Conservation (phyloP, 345 rosid genomes). For the Noccaea caerulescens region DNA sequence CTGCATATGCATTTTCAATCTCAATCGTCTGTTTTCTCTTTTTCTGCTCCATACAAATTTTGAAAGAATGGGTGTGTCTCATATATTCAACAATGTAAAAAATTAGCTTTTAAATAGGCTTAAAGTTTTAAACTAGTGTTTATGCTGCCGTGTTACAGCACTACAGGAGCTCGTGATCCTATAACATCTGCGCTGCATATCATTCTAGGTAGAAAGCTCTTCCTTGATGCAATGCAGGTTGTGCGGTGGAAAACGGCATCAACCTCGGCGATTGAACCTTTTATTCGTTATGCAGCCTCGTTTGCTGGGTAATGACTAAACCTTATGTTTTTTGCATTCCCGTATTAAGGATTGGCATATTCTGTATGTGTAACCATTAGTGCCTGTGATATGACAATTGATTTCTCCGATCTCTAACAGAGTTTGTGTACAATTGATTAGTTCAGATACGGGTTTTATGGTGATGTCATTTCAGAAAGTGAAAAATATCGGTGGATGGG, state of each 20-base stretch:
- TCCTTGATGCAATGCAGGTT: slow-evolving; percentile 89
- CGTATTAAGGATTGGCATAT: background rate
- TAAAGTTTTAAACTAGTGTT: background rate
- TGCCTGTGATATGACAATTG: background rate
- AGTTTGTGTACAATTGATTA: slow-evolving; percentile 42
- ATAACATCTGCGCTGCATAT: slow-evolving; percentile 88
- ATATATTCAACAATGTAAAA: background rate
- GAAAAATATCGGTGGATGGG: slow-evolving; percentile 99
- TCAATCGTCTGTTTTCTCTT: slow-evolving; percentile 10
- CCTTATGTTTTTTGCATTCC: slow-evolving; percentile 2
- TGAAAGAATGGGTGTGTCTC: background rate
- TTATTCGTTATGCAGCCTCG: slow-evolving; percentile 89
- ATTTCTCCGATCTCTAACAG: slow-evolving; percentile 30
- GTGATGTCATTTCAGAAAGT: slow-evolving; percentile 93
- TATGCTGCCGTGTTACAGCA: slow-evolving; percentile 54
- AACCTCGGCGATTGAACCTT: slow-evolving; percentile 68
- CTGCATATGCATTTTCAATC: slow-evolving; percentile 3
- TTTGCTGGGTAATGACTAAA: slow-evolving; percentile 85
- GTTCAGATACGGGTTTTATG: slow-evolving; percentile 92
- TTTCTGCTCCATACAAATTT: background rate
- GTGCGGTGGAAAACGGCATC: slow-evolving; percentile 87
- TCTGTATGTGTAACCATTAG: background rate
- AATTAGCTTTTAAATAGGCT: background rate
- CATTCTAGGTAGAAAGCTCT: slow-evolving; percentile 74
- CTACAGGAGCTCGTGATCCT: slow-evolving; percentile 95